These are phyloP conservation scores for Wickerhamomyces kurtzmanii DNA, from an alignment of 805 yeast species.

Conservation along the genomic window DNA sequence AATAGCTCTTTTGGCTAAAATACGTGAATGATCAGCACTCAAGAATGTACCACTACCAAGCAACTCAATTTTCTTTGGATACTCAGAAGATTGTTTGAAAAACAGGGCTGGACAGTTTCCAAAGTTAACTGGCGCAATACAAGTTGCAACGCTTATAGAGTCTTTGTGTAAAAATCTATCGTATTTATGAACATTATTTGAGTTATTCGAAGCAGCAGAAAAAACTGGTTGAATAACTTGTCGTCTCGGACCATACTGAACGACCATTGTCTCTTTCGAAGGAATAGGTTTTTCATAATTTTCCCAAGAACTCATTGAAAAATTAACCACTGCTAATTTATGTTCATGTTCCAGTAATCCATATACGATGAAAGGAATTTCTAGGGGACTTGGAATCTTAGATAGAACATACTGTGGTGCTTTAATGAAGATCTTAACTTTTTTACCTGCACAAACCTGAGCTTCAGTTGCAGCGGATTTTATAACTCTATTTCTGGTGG, in stretches of 20 bases:
- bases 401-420: slow-evolving; percentile 41
- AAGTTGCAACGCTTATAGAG: slow-evolving; percentile 65
- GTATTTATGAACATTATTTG: slow-evolving; percentile 81
- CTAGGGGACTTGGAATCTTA: slow-evolving; percentile 30
- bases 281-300: slow-evolving; percentile 80
- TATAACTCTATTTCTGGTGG: slow-evolving; percentile 56
- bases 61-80: slow-evolving; percentile 43
- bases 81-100: slow-evolving; percentile 49
- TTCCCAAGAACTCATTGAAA: slow-evolving; percentile 81
- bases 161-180: slow-evolving; percentile 82
- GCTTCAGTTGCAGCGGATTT: slow-evolving; percentile 44
- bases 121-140: slow-evolving; percentile 80
- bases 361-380: slow-evolving; percentile 52
- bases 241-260: slow-evolving; percentile 92
- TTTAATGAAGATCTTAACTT: slow-evolving; percentile 46
- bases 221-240: slow-evolving; percentile 74
- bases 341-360: slow-evolving; percentile 81
- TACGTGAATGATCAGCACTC: slow-evolving; percentile 76
- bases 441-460: slow-evolving; percentile 52
- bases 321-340: slow-evolving; percentile 73
- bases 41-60: slow-evolving; percentile 87
- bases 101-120: slow-evolving; percentile 79
- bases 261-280: slow-evolving; percentile 70
- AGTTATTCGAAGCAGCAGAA: slow-evolving; percentile 65
- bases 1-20: slow-evolving; percentile 79